These are phyloP conservation scores for Kitagawia praeruptora DNA, from an alignment of 129 eudicot genomes.

Conservation along the genomic window DNA sequence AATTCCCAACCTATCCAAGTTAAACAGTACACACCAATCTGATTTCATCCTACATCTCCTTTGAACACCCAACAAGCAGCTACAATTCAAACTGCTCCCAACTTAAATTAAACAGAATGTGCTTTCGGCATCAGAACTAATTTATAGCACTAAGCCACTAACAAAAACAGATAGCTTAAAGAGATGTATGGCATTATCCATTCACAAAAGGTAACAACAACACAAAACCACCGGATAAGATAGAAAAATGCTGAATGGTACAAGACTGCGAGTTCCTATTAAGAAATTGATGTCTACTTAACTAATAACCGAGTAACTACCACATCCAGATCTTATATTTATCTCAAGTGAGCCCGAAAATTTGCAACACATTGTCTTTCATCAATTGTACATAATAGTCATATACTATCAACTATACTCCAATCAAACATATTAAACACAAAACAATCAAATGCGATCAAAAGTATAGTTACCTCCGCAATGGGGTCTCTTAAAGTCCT, in stretches of 20 bases:
- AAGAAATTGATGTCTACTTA: neutral
- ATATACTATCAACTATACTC: neutral
- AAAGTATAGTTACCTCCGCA: conserved; percentile 45
- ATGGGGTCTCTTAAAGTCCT: conserved; percentile 82
- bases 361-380: neutral
- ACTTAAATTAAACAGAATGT: neutral
- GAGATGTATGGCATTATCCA: neutral
- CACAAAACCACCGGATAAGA: neutral
- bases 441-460: neutral
- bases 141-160: neutral
- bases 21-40: neutral
- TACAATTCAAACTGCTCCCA: neutral
- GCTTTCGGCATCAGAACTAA: neutral
- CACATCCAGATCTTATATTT: neutral
- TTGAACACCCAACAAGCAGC: neutral
- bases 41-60: neutral
- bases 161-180: too few species aligned
- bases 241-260: neutral
- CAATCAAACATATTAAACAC: neutral
- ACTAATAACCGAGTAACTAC: neutral
- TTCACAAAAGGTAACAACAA: neutral
- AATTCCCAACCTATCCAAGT: neutral
- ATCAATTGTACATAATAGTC: neutral
- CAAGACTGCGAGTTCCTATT: neutral
- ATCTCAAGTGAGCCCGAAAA: neutral